Percentiles rank a stretch among this genome's conserved stretches.
These are phyloP conservation scores for Fusarium temperatum DNA, from an alignment of 2,329 filamentous ascomycete species.

Conservation along the genomic window DNA sequence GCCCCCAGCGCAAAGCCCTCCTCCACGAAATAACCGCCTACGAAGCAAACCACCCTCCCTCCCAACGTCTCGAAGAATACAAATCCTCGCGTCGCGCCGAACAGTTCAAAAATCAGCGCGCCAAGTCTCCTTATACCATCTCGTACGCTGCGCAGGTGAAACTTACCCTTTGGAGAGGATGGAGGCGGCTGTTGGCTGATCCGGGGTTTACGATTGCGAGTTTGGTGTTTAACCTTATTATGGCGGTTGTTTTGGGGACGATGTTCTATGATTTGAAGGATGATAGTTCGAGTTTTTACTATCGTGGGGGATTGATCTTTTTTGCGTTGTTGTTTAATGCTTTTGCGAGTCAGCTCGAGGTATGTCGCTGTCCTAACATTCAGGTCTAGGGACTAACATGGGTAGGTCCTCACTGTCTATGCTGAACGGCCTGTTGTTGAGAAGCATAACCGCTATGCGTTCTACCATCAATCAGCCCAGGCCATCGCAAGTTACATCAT, in stretches of 20 bases:
- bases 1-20: constrained; percentile 40
- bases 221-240: constrained; percentile 55
- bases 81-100: constrained; percentile 33
- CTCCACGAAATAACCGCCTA: constrained; percentile 44
- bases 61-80: constrained; percentile 35
- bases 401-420: constrained; percentile 43
- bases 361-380: background rate
- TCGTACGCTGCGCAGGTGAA: constrained; percentile 56
- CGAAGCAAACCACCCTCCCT: constrained; percentile 30
- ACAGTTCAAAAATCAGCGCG: constrained; percentile 49
- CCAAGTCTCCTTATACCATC: constrained; percentile 58
- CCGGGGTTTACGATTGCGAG: constrained; percentile 51
- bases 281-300: constrained; percentile 57
- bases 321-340: constrained; percentile 63
- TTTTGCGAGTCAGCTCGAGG: constrained; percentile 50
- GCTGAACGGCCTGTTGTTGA: constrained; percentile 46
- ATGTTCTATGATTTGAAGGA: constrained; percentile 58
- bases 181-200: constrained; percentile 51
- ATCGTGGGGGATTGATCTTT: constrained; percentile 60
- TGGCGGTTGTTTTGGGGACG: constrained; percentile 62
- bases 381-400: too few species aligned
- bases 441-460: constrained; percentile 48
- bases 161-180: constrained; percentile 53
- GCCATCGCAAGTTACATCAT: constrained; percentile 41
- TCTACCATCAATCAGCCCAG: constrained; percentile 47